A percentile compares a stretch with the other conserved stretches of the same genome.
Evolutionary conservation across 805 yeast species (phyloP).

Genomic region (Nakazawaea populi): DNA sequence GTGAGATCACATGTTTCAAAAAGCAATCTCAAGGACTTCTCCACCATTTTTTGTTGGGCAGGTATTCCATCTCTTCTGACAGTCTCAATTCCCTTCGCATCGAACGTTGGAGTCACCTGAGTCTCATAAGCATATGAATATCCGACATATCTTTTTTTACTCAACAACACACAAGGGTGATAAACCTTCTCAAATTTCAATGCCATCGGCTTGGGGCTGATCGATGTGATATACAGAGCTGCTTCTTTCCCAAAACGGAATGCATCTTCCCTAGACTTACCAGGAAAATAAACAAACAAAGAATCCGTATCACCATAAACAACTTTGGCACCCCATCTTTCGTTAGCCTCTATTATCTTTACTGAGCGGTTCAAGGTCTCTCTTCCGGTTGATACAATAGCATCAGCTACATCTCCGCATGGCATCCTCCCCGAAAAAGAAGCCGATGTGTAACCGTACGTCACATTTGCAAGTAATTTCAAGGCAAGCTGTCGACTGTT

Average conservation of each 20-base stretch:
- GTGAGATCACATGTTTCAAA: slow-evolving; percentile 75
- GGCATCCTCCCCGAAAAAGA: slow-evolving; percentile 97
- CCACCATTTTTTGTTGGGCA: slow-evolving; percentile 81
- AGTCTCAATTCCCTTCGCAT: slow-evolving; percentile 96
- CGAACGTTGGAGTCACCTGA: slow-evolving; percentile 63
- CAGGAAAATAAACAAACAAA: slow-evolving; percentile 85
- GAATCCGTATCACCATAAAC: slow-evolving; percentile 98
- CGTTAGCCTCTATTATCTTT: slow-evolving; percentile 51
- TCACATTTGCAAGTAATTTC: slow-evolving; percentile 88
- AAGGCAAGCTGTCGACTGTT: slow-evolving; percentile 81
- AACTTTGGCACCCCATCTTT: slow-evolving; percentile 79
- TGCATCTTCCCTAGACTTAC: slow-evolving; percentile 71
- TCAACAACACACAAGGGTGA: slow-evolving; percentile 74
- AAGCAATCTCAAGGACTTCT: slow-evolving; percentile 56
- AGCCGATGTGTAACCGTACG: slow-evolving; percentile 94
- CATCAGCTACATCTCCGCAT: slow-evolving; percentile 89
- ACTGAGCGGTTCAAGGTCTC: slow-evolving; percentile 76
- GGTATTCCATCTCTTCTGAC: slow-evolving; percentile 93
- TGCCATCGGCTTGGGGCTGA: slow-evolving; percentile 75
- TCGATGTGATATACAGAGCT: slow-evolving; percentile 53
- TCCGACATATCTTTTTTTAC: slow-evolving; percentile 92
- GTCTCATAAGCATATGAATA: slow-evolving; percentile 58
- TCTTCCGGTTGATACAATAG: slow-evolving; percentile 86
- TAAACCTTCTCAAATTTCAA: slow-evolving; percentile 91
- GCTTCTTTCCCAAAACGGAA: slow-evolving; percentile 68